Percentiles rank a stretch among this genome's conserved stretches.
Evolutionary conservation across 371 early-diverging fungal species (phyloP).

Genomic region (Actinomucor elegans): DNA sequence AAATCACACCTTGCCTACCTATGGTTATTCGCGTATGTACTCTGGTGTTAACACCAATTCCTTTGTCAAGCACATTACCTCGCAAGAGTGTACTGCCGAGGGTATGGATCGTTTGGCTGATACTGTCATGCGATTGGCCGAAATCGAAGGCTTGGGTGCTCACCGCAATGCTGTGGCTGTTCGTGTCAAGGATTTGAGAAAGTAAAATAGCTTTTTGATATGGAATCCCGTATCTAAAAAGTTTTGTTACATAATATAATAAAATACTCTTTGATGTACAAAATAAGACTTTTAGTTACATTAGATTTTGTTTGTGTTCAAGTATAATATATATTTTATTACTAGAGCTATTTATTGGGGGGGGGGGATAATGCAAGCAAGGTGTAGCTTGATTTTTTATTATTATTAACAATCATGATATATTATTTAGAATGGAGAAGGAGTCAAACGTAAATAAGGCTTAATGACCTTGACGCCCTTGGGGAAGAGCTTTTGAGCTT

Average conservation of each 20-base stretch:
- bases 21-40: constrained; percentile 97
- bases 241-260: too few species aligned
- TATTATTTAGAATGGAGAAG: constrained; percentile 59
- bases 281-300: too few species aligned
- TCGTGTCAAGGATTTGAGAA: constrained; percentile 71
- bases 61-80: constrained; percentile 94
- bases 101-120: constrained; percentile 87
- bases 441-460: constrained; percentile 84
- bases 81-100: constrained; percentile 86
- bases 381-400: too few species aligned
- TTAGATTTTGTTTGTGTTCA: too few species aligned
- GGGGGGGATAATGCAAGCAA: too few species aligned
- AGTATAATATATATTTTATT: too few species aligned
- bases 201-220: constrained; percentile 12
- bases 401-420: too few species aligned
- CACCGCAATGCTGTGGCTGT: constrained; percentile 95
- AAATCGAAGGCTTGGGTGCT: constrained; percentile 93
- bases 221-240: constrained; percentile 1
- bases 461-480: constrained; percentile 73
- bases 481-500: constrained; percentile 83
- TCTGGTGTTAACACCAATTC: constrained; percentile 94
- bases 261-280: too few species aligned
- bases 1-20: constrained; percentile 98
- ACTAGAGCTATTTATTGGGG: too few species aligned
- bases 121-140: constrained; percentile 91